These are phyloP conservation scores for Ustilago bromivora DNA, from an alignment of 1,284 basidiomycete genomes.

Conservation along the genomic window DNA sequence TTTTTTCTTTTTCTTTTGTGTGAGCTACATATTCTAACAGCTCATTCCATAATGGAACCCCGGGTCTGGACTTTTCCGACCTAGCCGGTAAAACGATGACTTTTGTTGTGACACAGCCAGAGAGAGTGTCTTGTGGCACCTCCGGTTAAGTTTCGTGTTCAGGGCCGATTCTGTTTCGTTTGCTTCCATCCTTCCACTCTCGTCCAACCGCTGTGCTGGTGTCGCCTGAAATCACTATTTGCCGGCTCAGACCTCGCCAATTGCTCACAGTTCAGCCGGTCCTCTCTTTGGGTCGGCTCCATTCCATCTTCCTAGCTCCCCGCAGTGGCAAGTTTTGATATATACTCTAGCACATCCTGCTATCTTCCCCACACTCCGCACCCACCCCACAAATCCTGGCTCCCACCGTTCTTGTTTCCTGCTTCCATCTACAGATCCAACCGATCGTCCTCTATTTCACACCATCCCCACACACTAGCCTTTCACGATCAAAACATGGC, in stretches of 20 bases:
- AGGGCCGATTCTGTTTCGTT: slow-evolving; percentile 2
- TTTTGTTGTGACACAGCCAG: background rate
- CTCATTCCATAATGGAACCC: background rate
- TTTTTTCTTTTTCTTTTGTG: too few species aligned
- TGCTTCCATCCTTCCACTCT: background rate
- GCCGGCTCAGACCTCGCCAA: background rate
- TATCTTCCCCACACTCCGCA: background rate
- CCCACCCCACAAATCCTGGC: background rate
- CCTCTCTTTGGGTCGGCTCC: background rate
- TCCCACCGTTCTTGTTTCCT: background rate
- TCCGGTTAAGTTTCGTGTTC: slow-evolving; percentile 11
- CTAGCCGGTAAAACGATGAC: slow-evolving; percentile 23
- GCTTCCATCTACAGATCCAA: background rate
- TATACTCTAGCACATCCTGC: slow-evolving; percentile 7
- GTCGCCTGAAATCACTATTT: background rate
- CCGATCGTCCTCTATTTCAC: background rate
- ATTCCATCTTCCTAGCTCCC: slow-evolving; percentile 9
- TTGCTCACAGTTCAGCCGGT: slow-evolving; percentile 18
- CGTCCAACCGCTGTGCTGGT: background rate
- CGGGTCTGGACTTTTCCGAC: slow-evolving; percentile 13
- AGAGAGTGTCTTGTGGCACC: background rate
- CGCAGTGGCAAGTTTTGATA: slow-evolving; percentile 12
- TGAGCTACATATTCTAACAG: background rate
- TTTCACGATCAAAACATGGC: slow-evolving; percentile 24
- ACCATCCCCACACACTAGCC: background rate